These are phyloP conservation scores for Rauvolfia tetraphylla DNA, from an alignment of 257 asterid species.

Conservation along the genomic window DNA sequence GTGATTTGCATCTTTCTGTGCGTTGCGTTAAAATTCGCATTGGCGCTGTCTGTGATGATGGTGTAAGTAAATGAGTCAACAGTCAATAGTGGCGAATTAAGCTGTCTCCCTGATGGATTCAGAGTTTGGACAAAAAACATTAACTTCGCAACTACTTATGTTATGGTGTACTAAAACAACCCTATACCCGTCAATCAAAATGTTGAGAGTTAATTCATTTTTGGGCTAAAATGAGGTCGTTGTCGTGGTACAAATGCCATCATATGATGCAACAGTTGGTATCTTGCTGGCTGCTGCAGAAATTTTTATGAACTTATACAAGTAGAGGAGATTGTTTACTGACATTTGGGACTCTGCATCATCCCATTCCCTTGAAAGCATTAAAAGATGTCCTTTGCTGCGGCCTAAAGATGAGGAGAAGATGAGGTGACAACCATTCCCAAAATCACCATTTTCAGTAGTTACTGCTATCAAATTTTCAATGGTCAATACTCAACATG, in stretches of 20 bases:
- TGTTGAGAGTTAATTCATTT: neutral
- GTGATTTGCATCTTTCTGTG: neutral
- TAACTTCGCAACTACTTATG: neutral
- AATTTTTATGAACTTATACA: slow-evolving; percentile 8
- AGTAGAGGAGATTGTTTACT: slow-evolving; percentile 8
- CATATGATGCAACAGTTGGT: slow-evolving; percentile 12
- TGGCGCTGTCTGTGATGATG: neutral
- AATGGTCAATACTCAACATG: slow-evolving; percentile 12
- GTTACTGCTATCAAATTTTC: slow-evolving; percentile 4
- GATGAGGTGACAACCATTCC: neutral
- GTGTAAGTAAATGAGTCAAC: neutral
- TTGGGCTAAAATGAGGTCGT: neutral
- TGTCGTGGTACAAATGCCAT: slow-evolving; percentile 6
- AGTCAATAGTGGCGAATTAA: neutral
- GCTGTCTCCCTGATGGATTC: slow-evolving; percentile 3
- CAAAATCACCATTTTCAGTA: slow-evolving; percentile 13
- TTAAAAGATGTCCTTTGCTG: slow-evolving; percentile 14
- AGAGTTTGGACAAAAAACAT: slow-evolving; percentile 7
- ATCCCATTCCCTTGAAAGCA: slow-evolving; percentile 15
- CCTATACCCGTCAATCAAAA: neutral
- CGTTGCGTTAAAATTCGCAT: neutral
- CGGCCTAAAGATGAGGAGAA: slow-evolving; percentile 4
- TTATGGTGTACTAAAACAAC: neutral
- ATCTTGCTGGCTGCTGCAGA: slow-evolving; percentile 11
- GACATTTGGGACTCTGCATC: slow-evolving; percentile 18